Conservation (phyloP, 176 grass and related monocot genomes). For the Panicum miliaceum region DNA sequence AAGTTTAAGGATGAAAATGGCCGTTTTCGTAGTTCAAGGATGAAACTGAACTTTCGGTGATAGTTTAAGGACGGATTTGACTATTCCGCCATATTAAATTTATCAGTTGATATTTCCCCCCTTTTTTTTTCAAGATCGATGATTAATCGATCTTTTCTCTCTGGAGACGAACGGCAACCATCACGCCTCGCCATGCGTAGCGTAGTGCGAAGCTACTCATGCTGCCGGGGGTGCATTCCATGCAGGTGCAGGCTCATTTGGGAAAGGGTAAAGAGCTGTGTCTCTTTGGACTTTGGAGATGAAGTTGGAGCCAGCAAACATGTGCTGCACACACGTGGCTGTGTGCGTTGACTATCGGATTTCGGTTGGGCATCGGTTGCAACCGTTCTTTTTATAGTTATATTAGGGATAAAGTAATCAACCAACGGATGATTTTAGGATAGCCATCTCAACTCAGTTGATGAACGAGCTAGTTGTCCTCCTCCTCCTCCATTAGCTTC, state of each 20-base stretch:
- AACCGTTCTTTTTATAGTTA: too few relatives aligned
- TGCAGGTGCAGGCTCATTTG: background rate
- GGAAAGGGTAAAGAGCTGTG: background rate
- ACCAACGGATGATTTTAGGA: background rate
- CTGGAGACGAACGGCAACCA: background rate
- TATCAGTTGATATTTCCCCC: background rate
- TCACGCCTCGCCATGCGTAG: background rate
- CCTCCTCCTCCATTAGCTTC: background rate
- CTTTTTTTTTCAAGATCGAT: background rate
- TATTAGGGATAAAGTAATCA: background rate
- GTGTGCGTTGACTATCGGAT: background rate
- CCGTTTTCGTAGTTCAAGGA: too few relatives aligned
- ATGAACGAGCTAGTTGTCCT: background rate
- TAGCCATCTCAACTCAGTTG: background rate
- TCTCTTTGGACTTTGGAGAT: background rate
- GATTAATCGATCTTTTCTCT: background rate
- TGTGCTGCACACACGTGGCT: background rate
- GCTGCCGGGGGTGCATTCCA: background rate
- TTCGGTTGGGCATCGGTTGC: background rate
- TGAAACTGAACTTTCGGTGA: too few relatives aligned
- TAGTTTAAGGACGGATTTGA: too few relatives aligned
- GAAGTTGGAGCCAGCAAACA: constrained; percentile 1
- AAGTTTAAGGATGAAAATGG: too few relatives aligned
- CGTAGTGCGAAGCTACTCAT: background rate
- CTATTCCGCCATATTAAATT: too few relatives aligned